phyloP scores from a whole-genome alignment of 2,329 filamentous ascomycete species.

The Teratosphaeria viscida region DNA sequence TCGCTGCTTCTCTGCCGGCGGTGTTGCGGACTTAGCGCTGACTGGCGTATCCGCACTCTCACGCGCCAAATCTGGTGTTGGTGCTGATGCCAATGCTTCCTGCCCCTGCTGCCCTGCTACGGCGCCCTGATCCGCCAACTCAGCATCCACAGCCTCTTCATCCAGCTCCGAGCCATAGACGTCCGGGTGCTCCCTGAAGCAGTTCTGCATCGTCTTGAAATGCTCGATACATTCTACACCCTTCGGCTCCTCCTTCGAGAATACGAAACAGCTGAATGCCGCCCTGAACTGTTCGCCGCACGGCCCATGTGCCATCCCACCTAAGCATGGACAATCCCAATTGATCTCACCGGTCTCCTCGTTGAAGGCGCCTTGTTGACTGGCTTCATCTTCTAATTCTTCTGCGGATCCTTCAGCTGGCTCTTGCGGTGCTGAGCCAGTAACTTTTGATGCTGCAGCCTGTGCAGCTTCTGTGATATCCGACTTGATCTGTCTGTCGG shows the following conservation, averaged over 20 bases:
- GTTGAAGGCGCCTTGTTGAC: slow-evolving; percentile 87
- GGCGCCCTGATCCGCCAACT: slow-evolving; percentile 12
- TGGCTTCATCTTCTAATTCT: slow-evolving; percentile 68
- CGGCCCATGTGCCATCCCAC: slow-evolving; percentile 92
- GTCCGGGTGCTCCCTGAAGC: slow-evolving; percentile 86
- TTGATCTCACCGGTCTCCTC: slow-evolving; percentile 99
- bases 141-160: slow-evolving; percentile 36
- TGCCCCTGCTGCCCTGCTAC: not conserved
- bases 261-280: slow-evolving; percentile 98
- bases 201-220: slow-evolving; percentile 85
- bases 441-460: not conserved
- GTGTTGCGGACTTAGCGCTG: slow-evolving; percentile 7
- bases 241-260: slow-evolving; percentile 87
- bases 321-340: slow-evolving; percentile 97
- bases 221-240: slow-evolving; percentile 25
- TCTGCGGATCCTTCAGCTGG: slow-evolving; percentile 31
- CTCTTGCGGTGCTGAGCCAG: slow-evolving; percentile 12
- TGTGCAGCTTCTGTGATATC: slow-evolving; percentile 1
- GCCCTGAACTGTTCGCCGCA: slow-evolving; percentile 92
- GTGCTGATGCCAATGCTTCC: not conserved
- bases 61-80: not conserved
- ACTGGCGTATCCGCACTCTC: not conserved
- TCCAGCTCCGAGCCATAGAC: slow-evolving; percentile 86
- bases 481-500: slow-evolving; percentile 12
- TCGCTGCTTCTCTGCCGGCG: slow-evolving; percentile 15